These are phyloP conservation scores for Colletotrichum sp. DNA, from an alignment of 2,329 filamentous ascomycete genomes.

Conservation along the genomic window DNA sequence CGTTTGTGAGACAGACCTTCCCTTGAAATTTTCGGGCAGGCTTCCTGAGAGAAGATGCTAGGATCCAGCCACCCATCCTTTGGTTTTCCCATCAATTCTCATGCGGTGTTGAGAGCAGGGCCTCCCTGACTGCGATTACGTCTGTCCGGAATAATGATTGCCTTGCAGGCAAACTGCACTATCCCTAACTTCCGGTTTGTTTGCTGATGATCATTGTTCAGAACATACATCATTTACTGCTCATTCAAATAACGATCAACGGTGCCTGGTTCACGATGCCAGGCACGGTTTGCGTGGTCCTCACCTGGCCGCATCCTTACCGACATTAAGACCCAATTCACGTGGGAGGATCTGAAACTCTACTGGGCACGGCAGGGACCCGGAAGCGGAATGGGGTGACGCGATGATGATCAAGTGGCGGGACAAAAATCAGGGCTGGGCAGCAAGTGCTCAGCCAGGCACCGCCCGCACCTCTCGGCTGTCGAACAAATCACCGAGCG, in stretches of 20 bases:
- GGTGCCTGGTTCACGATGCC: not conserved
- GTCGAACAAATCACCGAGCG: not conserved
- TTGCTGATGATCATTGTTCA: not conserved
- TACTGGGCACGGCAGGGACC: not conserved
- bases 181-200: not conserved
- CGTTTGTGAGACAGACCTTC: not conserved
- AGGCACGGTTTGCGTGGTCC: not conserved
- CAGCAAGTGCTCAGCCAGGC: not conserved
- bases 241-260: not conserved
- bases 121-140: not conserved
- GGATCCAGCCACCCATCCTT: not conserved
- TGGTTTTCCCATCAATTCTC: not conserved
- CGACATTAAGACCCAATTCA: not conserved
- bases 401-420: slow-evolving; percentile 17
- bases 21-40: not conserved
- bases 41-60: not conserved
- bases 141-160: not conserved
- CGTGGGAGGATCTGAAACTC: not conserved
- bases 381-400: not conserved
- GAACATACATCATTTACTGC: not conserved
- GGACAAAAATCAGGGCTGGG: not conserved
- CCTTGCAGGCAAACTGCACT: not conserved
- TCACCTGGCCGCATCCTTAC: not conserved
- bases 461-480: not conserved
- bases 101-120: not conserved